Base-by-base conservation (phyloP, 495 filamentous ascomycete genomes). In the Hyaloscypha hepaticicola region DNA sequence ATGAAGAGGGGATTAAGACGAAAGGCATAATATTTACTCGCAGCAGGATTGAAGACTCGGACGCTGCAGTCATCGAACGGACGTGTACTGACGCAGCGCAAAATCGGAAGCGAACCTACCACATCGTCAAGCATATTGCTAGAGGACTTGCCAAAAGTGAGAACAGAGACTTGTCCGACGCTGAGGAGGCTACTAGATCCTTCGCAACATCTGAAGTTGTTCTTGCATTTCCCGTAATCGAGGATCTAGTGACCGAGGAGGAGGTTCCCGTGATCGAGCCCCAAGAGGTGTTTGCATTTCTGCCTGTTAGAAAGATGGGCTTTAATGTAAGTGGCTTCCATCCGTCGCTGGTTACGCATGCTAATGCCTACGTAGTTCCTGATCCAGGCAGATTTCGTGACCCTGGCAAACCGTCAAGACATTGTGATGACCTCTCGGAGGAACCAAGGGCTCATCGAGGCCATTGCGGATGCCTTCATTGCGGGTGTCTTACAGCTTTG, bases 341-440 rank as follows among this genome's bases (percentile, higher is more conserved):
- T 45, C 16, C 19, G 11, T 45, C 3, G 38, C 16, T 14, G 1
- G 16, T 14, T 45, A 14, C 16, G 3, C 16, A 45, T 45, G 3
- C 19, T 45, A 55, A 55, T 52, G 49, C 31, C 31, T 33, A 45
- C 16, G 16, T 16, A 82, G 76, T 83, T 83, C 53, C 59, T 80
- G 9, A 80, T 83, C 41, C 79, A 83, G 16, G 66, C 73, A 29
- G 80, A 82, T 63, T 82, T 81, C 60, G 76, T 77, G 31, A 81
- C 78, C 0, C 60, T 73, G 8, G 79, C 79, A 1, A 80, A 69
- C 68, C 69, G 79, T 8, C 67, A 82, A 57, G 77, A 79, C 66
- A 33, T 61, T 50, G 73, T 81, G 25, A 58, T 75, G 6, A 34
- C 29, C 6, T 67, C 67, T 11, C 28, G 48, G 22, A 45, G 70